Conservation (phyloP, 768 basidiomycete genomes). For the Leccinum olivaceopallidum region DNA sequence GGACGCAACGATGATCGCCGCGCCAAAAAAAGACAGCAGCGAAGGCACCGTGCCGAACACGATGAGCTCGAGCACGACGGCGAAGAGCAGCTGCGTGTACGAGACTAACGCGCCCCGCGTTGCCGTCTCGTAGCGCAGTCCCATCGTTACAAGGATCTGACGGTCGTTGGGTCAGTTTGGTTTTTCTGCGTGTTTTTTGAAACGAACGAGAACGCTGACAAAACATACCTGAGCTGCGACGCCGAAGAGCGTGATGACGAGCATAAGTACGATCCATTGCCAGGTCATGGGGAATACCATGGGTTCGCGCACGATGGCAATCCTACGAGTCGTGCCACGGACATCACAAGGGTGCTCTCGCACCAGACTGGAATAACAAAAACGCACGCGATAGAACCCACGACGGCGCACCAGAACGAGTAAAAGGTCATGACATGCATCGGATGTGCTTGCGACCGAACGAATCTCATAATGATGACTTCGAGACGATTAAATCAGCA, state of each 20-base stretch:
- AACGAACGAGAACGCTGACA: constrained; percentile 7
- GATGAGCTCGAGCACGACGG: constrained; percentile 60
- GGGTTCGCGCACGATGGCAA: constrained; percentile 4
- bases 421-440: constrained; percentile 73
- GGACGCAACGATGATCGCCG: constrained; percentile 55
- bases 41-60: constrained; percentile 66
- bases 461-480: constrained; percentile 55
- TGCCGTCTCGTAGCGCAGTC: constrained; percentile 64
- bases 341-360: neutral
- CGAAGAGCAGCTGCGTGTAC: constrained; percentile 69
- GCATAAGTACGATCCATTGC: constrained; percentile 15
- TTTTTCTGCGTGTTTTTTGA: neutral
- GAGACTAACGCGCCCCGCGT: constrained; percentile 62
- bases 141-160: constrained; percentile 55
- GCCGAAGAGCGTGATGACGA: constrained; percentile 15
- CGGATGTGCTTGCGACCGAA: constrained; percentile 75
- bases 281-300: constrained; percentile 21
- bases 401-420: constrained; percentile 51
- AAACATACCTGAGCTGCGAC: constrained; percentile 18
- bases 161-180: neutral
- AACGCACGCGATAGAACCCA: constrained; percentile 14
- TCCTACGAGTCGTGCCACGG: constrained; percentile 10
- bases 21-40: constrained; percentile 59
- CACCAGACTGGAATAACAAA: neutral
- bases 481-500: constrained; percentile 27